Evolutionary conservation across 495 filamentous ascomycete species (phyloP).

Genomic region (Cercophora scortea): DNA sequence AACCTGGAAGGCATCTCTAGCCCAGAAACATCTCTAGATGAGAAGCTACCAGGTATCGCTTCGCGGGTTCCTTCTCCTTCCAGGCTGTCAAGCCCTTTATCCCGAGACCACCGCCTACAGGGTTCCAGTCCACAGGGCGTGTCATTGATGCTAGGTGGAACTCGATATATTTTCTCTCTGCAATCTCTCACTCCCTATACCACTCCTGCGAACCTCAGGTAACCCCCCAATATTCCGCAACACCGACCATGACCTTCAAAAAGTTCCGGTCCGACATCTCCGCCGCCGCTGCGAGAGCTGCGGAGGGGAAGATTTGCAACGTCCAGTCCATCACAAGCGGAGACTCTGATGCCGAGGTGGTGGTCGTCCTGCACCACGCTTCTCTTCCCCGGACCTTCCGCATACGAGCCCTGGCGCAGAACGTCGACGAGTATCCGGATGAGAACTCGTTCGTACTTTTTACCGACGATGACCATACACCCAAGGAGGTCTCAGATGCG

Average conservation of each 20-base stretch:
- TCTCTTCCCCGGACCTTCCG: conserved; percentile 8
- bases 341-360: conserved; percentile 20
- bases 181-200: too few relatives aligned
- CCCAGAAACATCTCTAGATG: too few relatives aligned
- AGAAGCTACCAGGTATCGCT: too few relatives aligned
- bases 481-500: neutral
- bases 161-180: too few relatives aligned
- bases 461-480: conserved; percentile 41
- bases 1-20: too few relatives aligned
- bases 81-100: too few relatives aligned
- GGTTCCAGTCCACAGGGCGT: too few relatives aligned
- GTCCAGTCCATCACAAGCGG: conserved; percentile 9
- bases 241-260: conserved; percentile 16
- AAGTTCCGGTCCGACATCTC: conserved; percentile 30
- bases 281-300: conserved; percentile 13
- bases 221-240: neutral
- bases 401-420: conserved; percentile 21
- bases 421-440: conserved; percentile 58
- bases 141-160: too few relatives aligned
- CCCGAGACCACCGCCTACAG: too few relatives aligned
- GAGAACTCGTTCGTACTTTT: conserved; percentile 54
- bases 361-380: conserved; percentile 17
- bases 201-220: too few relatives aligned
- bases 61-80: too few relatives aligned
- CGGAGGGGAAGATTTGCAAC: conserved; percentile 17